A percentile compares a stretch with the other conserved stretches of the same genome.
These are phyloP conservation scores for Thyridium curvatum DNA, from an alignment of 2,329 filamentous ascomycete species.

Conservation along the genomic window DNA sequence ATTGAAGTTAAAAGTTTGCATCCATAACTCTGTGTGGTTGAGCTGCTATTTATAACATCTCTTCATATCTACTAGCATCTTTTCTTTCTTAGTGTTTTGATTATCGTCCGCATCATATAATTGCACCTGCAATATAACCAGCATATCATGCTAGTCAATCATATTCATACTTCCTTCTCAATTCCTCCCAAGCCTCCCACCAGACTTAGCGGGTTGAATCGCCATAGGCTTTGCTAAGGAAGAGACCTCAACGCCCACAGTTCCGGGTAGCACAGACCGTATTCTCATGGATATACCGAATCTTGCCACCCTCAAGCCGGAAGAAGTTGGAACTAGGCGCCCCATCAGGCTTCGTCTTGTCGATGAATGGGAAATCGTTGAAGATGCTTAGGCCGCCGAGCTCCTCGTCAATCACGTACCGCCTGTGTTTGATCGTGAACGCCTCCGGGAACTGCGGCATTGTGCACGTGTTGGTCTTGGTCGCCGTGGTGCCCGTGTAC, in stretches of 20 bases:
- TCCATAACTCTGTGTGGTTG: no score
- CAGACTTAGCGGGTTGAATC: background rate
- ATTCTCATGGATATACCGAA: conserved; percentile 15
- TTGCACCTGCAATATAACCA: no score
- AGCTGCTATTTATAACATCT: no score
- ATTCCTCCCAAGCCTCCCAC: no score
- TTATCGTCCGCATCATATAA: no score
- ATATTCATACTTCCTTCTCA: no score
- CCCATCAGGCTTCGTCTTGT: conserved; percentile 12
- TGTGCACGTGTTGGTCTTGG: conserved; percentile 5
- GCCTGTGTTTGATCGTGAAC: conserved; percentile 7
- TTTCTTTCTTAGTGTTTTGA: no score
- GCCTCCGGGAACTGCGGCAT: conserved; percentile 7
- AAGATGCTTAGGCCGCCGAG: conserved; percentile 12
- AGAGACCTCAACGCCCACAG: conserved; percentile 5
- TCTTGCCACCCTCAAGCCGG: conserved; percentile 13
- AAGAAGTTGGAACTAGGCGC: conserved; percentile 14
- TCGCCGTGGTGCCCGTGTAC: conserved; percentile 3
- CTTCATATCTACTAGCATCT: no score
- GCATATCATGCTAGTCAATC: no score
- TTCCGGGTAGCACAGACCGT: conserved; percentile 13
- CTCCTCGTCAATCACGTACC: conserved; percentile 11
- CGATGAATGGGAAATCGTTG: conserved; percentile 14
- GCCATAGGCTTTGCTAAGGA: background rate
- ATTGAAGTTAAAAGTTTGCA: no score